phyloP scores from a whole-genome alignment of 2,329 filamentous ascomycete species.

The Aspergillus oerlinghausenensis region DNA sequence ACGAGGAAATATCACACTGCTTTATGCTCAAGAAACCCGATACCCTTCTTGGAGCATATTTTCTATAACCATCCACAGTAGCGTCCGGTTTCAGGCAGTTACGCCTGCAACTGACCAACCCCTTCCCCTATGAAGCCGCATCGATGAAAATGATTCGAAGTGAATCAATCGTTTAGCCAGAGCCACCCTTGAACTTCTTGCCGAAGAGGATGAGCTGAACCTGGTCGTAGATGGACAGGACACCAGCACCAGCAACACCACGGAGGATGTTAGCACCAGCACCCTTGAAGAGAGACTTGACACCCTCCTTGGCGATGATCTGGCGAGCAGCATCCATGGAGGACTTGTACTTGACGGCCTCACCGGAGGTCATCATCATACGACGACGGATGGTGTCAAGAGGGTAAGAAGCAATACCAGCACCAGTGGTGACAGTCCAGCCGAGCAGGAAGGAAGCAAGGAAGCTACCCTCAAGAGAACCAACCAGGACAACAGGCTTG shows the following conservation, averaged over 20 bases:
- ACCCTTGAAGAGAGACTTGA: slow-evolving; percentile 99
- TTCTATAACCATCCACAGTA: slow-evolving; percentile 35
- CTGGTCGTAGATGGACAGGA: slow-evolving; percentile 99
- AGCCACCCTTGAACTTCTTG: slow-evolving; percentile 70
- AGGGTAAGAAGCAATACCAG: slow-evolving; percentile 99
- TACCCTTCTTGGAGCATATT: slow-evolving; percentile 42
- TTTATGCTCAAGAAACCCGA: slow-evolving; percentile 43
- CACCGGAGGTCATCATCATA: slow-evolving; percentile 99
- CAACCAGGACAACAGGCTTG: slow-evolving; percentile 96
- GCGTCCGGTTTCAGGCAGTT: slow-evolving; percentile 24
- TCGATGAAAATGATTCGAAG: slow-evolving; percentile 13
- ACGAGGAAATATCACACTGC: slow-evolving; percentile 40
- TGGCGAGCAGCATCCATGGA: slow-evolving; percentile 92
- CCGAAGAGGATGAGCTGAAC: slow-evolving; percentile 99
- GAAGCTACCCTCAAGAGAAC: slow-evolving; percentile 95
- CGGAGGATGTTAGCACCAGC: slow-evolving; percentile 99
- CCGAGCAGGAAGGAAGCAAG: slow-evolving; percentile 97
- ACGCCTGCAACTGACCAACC: slow-evolving; percentile 24
- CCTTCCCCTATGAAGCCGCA: slow-evolving; percentile 20
- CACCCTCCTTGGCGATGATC: slow-evolving; percentile 95
- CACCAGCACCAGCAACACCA: slow-evolving; percentile 99
- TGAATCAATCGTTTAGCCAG: slow-evolving; percentile 28
- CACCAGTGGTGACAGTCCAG: slow-evolving; percentile 99
- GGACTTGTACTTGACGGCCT: slow-evolving; percentile 99
- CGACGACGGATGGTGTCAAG: slow-evolving; percentile 99